Evolutionary conservation across 2,329 filamentous ascomycete species (phyloP), one percentile per base, ranked within the genome.

Genomic region (Aspergillus spinulosporus): DNA sequence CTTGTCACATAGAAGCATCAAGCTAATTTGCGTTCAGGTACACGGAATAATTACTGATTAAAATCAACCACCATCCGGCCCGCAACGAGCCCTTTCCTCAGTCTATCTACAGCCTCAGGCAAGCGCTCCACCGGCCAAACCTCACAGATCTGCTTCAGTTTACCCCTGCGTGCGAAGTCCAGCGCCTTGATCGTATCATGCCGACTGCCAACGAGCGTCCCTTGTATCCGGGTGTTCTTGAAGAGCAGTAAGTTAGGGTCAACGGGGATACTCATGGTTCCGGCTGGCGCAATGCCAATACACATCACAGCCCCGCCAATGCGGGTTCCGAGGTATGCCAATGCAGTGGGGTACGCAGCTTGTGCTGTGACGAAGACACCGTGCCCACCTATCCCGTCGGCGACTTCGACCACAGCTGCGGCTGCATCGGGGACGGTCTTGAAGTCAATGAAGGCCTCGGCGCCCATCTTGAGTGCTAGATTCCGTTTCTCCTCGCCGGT

Each of bases 361-460:
- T 72, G 69, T 7, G 72, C 75, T 3, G 73, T 75, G 28, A 76
- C 72, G 47, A 76, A 73, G 2, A 76, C 73, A 2, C 70, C 79
- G 57, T 82, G 78, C 4, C 74, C 79, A 14, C 78, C 79, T 5
- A 78, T 61, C 1, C 78, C 77, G 56, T 76, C 78, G 1, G 78
- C 74, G 12, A 78, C 68, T 49, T 78, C 69, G 53, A 78, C 72
- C 2, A 83, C 76, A 36, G 76, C 76, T 3, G 70, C 70, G 0
- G 72, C 63, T 2, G 68, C 58, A 51, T 69, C 70, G 12, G 36
- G 68, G 48, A 43, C 69, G 45, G 77, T 71, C 40, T 73, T 76
- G 67, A 83, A 84, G 65, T 84, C 82, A n/a, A 85, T 71, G 65
- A 83, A 84, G 1, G 73, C 75, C 55, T 84, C 82, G 0, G 82